These are phyloP conservation scores for Myrmaecium sp. DNA, from an alignment of 2,329 filamentous ascomycete genomes.

Conservation along the genomic window DNA sequence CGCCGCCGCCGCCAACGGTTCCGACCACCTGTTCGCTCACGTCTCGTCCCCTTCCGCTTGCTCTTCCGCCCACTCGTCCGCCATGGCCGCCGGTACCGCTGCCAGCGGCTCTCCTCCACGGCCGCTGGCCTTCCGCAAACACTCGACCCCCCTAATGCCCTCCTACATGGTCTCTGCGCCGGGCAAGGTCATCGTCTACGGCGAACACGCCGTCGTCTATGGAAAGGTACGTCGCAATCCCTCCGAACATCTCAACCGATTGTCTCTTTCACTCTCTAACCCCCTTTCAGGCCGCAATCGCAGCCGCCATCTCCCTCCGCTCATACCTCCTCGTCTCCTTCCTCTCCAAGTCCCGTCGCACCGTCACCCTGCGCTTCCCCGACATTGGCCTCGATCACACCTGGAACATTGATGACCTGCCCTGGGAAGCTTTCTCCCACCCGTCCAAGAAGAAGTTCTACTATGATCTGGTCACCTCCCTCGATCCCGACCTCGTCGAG, in stretches of 20 bases:
- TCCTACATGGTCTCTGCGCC: slow-evolving; percentile 96
- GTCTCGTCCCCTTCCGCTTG: too few relatives aligned
- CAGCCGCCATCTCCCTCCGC: slow-evolving; percentile 82
- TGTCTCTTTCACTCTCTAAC: slow-evolving; percentile 7
- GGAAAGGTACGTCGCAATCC: slow-evolving; percentile 53
- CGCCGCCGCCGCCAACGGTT: too few relatives aligned
- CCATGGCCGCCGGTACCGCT: neutral
- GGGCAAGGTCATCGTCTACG: slow-evolving; percentile 95
- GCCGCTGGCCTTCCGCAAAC: slow-evolving; percentile 6
- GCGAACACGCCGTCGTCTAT: slow-evolving; percentile 94
- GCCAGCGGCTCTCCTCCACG: slow-evolving; percentile 3
- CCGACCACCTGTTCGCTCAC: too few relatives aligned
- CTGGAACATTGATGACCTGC: slow-evolving; percentile 85
- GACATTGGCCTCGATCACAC: slow-evolving; percentile 81
- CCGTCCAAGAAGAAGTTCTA: slow-evolving; percentile 86
- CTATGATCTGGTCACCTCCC: slow-evolving; percentile 62
- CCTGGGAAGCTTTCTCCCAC: slow-evolving; percentile 67
- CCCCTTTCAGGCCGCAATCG: slow-evolving; percentile 59
- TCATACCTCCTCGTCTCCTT: slow-evolving; percentile 95
- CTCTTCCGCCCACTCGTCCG: too few relatives aligned
- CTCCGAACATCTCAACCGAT: too few relatives aligned
- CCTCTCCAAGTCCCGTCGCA: slow-evolving; percentile 79
- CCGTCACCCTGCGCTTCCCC: slow-evolving; percentile 73
- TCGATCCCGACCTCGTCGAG: slow-evolving; percentile 67
- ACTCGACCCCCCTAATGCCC: slow-evolving; percentile 50